A percentile compares a stretch with the other conserved stretches of the same genome.
These are phyloP conservation scores for Pythium biforme DNA, from an alignment of 352 stramenopile species.

Conservation along the genomic window DNA sequence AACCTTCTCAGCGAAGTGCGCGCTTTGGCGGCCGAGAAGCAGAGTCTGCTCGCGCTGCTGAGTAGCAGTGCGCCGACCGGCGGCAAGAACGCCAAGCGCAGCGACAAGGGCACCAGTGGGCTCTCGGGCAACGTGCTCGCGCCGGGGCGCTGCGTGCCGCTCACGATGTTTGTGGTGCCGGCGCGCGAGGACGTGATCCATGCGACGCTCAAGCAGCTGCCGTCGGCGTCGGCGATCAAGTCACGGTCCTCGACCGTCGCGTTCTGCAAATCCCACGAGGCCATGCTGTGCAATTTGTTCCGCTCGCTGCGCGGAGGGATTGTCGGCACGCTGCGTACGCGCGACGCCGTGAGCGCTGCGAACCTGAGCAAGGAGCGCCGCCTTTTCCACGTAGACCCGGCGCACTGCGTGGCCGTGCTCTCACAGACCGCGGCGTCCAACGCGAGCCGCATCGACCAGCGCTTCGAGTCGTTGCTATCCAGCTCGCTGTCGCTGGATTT, in stretches of 20 bases:
- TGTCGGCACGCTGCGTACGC: conserved; percentile 54
- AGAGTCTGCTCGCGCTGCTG: conserved; percentile 44
- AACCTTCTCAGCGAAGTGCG: conserved; percentile 52
- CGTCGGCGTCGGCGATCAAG: conserved; percentile 26
- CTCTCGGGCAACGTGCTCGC: conserved; percentile 38
- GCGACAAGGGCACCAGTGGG: conserved; percentile 29
- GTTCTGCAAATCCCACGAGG: conserved; percentile 60
- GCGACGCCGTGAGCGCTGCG: conserved; percentile 46
- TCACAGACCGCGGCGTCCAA: conserved; percentile 33
- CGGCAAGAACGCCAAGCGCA: conserved; percentile 37
- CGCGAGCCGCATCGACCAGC: conserved; percentile 32
- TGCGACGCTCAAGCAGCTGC: conserved; percentile 27
- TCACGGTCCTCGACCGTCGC: conserved; percentile 47
- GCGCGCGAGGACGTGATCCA: conserved; percentile 46
- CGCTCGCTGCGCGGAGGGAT: conserved; percentile 49
- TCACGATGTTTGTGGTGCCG: conserved; percentile 66
- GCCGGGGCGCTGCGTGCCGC: conserved; percentile 60
- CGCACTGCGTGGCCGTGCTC: conserved; percentile 66
- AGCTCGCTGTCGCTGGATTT: conserved; percentile 40
- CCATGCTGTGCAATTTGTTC: conserved; percentile 49
- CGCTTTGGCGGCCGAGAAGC: conserved; percentile 51
- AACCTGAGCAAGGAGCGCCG: conserved; percentile 69
- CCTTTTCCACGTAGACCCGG: conserved; percentile 64
- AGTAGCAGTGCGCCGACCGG: background rate
- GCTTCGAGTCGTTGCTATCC: conserved; percentile 46